Base-by-base conservation (phyloP, 495 filamentous ascomycete genomes). In the Pyronema domesticum region DNA sequence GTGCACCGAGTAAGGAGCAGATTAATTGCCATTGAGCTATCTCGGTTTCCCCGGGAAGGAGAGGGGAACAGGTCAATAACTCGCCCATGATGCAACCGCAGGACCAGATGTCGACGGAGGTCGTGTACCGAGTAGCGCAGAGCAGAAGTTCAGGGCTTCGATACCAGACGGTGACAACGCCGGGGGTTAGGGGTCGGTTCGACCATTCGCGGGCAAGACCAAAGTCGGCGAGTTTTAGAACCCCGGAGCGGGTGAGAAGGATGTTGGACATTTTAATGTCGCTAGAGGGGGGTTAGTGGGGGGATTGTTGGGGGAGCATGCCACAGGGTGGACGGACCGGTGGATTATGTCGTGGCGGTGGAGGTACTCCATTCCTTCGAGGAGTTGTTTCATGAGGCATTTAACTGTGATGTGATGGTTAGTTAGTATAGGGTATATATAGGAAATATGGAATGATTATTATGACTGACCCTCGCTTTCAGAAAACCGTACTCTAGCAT, bases 181-280 rank as follows among this genome's bases (percentile, higher is more conserved):
- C 70, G 7, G 71, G 71, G 15, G 71, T 73, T 18, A 73, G 58
- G 17, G 71, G 71, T 17, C 71, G 70, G 18, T 55, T 49, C 18
- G 60, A 65, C 54, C 66, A 73, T 46, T 68, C 67, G 33, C 71
- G 63, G 33, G 71, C 72, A 67, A 73, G 73, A 33, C 71, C 71
- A 37, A 73, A 73, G 54, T 73, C 71, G 33, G 71, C 71, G 8
- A 73, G 62, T 63, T 73, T 73, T 15, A 73, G 57, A 36, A 70
- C 58, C 11, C 71, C 71, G 55, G 70, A 64, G 9, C 65, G 58
- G 11, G 69, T 72, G 10, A 73, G 69, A 10, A 73, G 66, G 14
- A 73, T 62, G 39, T 73, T 73, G 33, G 71, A 69, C 68, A 72
- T 70, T 59, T 72, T 73, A 36, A 73, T 66, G 54, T 73, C 71